Evolutionary conservation across 2,329 filamentous ascomycete species (phyloP).

Genomic region (Amylocarpus encephaloides): DNA sequence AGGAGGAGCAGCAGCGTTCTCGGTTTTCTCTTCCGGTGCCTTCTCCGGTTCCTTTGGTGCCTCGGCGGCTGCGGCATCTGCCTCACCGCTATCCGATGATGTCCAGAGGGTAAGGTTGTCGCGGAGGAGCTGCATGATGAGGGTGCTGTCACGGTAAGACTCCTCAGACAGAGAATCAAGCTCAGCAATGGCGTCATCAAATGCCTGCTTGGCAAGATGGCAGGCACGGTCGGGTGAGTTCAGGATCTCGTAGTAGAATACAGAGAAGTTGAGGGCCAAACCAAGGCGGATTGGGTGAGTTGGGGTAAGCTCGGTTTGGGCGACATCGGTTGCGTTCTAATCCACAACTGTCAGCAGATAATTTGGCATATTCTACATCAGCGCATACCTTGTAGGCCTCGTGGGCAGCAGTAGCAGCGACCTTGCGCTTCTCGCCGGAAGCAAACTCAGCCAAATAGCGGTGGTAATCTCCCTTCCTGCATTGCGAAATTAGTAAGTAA

Average conservation of each 20-base stretch:
- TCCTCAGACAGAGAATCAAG: slow-evolving; percentile 96
- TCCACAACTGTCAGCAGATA: slow-evolving; percentile 7
- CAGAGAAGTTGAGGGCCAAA: slow-evolving; percentile 97
- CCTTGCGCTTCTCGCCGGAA: slow-evolving; percentile 86
- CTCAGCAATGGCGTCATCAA: slow-evolving; percentile 95
- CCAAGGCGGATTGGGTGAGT: slow-evolving; percentile 98
- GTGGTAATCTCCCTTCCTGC: slow-evolving; percentile 95
- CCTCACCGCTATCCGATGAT: slow-evolving; percentile 81
- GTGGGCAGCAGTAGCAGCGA: slow-evolving; percentile 76
- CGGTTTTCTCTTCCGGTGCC: slow-evolving; percentile 35
- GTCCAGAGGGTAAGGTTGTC: slow-evolving; percentile 99
- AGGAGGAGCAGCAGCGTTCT: slow-evolving; percentile 10
- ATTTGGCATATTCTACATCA: slow-evolving; percentile 16
- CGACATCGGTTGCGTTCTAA: slow-evolving; percentile 93
- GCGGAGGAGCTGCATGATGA: slow-evolving; percentile 98
- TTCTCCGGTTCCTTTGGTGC: slow-evolving; percentile 57
- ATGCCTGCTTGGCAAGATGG: slow-evolving; percentile 98
- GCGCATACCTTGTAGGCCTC: slow-evolving; percentile 88
- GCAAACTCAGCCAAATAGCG: slow-evolving; percentile 93
- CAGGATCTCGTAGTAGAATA: slow-evolving; percentile 99
- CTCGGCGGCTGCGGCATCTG: slow-evolving; percentile 53
- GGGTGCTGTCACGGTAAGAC: slow-evolving; percentile 96
- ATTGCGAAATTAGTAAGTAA: slow-evolving; percentile 17
- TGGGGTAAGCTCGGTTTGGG: slow-evolving; percentile 93
- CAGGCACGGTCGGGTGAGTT: slow-evolving; percentile 97